phyloP scores from a whole-genome alignment of 306 rosid genomes.

The Cicer pinnatifidum region DNA sequence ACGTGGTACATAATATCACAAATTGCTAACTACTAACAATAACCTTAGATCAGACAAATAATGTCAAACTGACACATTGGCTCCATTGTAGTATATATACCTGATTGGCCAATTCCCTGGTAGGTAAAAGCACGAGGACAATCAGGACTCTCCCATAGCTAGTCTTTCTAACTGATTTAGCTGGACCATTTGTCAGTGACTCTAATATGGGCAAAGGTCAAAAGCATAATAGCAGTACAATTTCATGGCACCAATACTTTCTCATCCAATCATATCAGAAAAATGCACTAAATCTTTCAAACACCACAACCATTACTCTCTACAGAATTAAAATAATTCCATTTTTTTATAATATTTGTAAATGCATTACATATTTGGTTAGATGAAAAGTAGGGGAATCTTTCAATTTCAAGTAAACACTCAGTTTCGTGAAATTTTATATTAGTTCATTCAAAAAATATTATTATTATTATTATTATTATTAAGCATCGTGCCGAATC shows the following conservation, averaged over 20 bases:
- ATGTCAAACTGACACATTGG: not conserved
- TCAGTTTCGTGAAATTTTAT: too few relatives aligned
- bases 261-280: not conserved
- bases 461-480: too few relatives aligned
- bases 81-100: conserved; percentile 48
- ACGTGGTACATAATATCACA: not conserved
- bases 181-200: too few relatives aligned
- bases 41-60: not conserved
- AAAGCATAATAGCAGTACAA: not conserved
- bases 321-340: too few relatives aligned
- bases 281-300: too few relatives aligned
- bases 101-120: conserved; percentile 91
- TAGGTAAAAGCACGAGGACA: conserved; percentile 92
- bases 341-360: too few relatives aligned
- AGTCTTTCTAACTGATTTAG: conserved; percentile 44
- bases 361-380: too few relatives aligned
- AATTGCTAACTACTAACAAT: not conserved
- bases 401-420: too few relatives aligned
- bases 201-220: not conserved
- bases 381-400: too few relatives aligned
- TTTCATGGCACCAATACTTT: not conserved
- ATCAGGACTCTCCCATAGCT: conserved; percentile 79
- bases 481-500: too few relatives aligned
- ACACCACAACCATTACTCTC: too few relatives aligned
- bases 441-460: too few relatives aligned